A percentile compares a stretch with the other conserved stretches of the same genome.
These are phyloP conservation scores for Chrysophaeum taylorii DNA, from an alignment of 352 stramenopile genomes.

Conservation along the genomic window DNA sequence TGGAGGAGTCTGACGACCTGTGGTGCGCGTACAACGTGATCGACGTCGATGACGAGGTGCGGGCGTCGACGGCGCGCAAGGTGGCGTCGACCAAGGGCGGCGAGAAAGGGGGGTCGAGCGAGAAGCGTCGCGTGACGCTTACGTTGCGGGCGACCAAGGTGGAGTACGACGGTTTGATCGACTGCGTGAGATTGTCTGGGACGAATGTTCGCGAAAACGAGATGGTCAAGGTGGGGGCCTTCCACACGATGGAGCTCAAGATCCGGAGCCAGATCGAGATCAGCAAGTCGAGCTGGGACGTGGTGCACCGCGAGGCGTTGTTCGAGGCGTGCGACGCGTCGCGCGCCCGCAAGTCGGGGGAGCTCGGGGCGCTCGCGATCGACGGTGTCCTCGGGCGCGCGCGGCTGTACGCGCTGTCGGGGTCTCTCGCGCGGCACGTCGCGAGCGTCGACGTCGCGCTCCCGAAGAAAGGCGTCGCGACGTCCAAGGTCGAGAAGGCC, in stretches of 20 bases:
- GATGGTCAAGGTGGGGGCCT: not conserved
- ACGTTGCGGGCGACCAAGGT: not conserved
- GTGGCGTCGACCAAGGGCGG: not conserved
- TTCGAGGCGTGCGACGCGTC: not conserved
- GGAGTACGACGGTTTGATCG: not conserved
- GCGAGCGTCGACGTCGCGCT: not conserved
- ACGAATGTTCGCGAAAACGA: not conserved
- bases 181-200: not conserved
- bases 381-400: not conserved
- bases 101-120: not conserved
- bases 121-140: slow-evolving; percentile 3
- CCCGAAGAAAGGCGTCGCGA: not conserved
- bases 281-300: not conserved
- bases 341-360: no score
- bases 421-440: not conserved
- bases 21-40: not conserved
- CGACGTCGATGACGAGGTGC: not conserved
- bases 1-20: slow-evolving; percentile 2
- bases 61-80: not conserved
- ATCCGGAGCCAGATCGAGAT: not conserved
- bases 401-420: not conserved
- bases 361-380: not conserved
- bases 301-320: not conserved
- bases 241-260: not conserved
- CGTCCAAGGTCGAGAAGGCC: not conserved